phyloP scores from a whole-genome alignment of 352 stramenopile species.

The Globisporangium mamillatum region DNA sequence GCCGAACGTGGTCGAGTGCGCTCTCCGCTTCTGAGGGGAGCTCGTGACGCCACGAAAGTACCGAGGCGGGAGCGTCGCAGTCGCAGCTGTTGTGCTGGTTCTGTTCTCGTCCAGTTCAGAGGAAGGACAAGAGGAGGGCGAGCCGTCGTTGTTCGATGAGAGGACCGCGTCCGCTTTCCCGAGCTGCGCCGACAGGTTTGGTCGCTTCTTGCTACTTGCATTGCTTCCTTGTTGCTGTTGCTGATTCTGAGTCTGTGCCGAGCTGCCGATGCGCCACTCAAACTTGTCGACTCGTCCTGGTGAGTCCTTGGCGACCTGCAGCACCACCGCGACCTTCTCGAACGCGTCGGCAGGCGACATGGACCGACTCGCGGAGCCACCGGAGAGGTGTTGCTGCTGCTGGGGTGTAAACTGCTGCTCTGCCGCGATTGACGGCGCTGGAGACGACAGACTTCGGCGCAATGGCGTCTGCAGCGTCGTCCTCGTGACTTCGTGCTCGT shows the following conservation, averaged over 20 bases:
- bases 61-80: slow-evolving; percentile 43
- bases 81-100: not conserved
- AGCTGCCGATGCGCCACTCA: slow-evolving; percentile 41
- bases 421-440: slow-evolving; percentile 17
- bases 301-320: slow-evolving; percentile 46
- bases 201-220: not conserved
- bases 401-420: slow-evolving; percentile 24
- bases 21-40: slow-evolving; percentile 66
- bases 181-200: slow-evolving; percentile 11
- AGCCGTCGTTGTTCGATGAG: not conserved
- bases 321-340: slow-evolving; percentile 47
- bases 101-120: not conserved
- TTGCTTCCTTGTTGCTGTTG: not conserved
- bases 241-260: not conserved
- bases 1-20: slow-evolving; percentile 79
- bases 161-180: not conserved
- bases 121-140: not conserved
- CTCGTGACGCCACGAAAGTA: slow-evolving; percentile 53
- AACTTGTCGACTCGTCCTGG: slow-evolving; percentile 62
- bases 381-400: slow-evolving; percentile 16
- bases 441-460: slow-evolving; percentile 27
- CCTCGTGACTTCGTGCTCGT: not conserved
- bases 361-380: slow-evolving; percentile 24
- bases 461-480: slow-evolving; percentile 41
- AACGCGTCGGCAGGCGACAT: slow-evolving; percentile 59